Evolutionary conservation across 176 grass and related monocot species (phyloP), one percentile per base, ranked within the genome.

Genomic region (Ensete ventricosum): DNA sequence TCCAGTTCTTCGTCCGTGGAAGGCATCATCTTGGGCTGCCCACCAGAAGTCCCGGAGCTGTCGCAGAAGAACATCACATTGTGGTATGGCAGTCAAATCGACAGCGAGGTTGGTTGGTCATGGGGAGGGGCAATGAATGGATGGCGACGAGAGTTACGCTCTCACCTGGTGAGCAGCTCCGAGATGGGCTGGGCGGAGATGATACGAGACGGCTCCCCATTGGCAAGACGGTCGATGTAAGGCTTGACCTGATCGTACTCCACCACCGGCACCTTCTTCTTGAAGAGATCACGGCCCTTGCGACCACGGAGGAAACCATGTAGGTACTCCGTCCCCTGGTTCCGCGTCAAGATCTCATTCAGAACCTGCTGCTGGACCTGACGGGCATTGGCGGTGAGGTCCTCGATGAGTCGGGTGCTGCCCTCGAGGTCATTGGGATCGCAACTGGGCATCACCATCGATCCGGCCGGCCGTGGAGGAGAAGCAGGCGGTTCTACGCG

Each of bases 31-130:
- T 87, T 93, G 19, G 91, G 87, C 71, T 90, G 82, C 2, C 91
- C 91, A 16, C 91, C 87, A 0, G 87, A 93, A n/a, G 91, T 90
- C 62, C 91, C 91, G 48, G 91, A 93, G 80, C 91, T 93, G 79
- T 6, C 11, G 24, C 9, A 12, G 19, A 11, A 53, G 21, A 13
- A 43, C 34, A 43, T 43, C 34, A 43, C 34, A 43, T 43, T 43
- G 34, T 43, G 34, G 34, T 43, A 43, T 6, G 4, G 34, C 4
- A 6, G 34, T 43, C 4, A 6, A 6, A 43, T 43, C 34, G 5
- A 43, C 34, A 5, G 34, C 4, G 34, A 43, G 34, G 34, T 43
- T 43, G 34, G 4, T 43, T 43, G 34, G 0, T 43, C 34, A 43
- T 43, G 34, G 34, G 6, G 34, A 43, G 3, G 29, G 5, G 34